A percentile compares a stretch with the other conserved stretches of the same genome.
Evolutionary conservation across 2,329 filamentous ascomycete species (phyloP).

Genomic region (Fusarium sp.): DNA sequence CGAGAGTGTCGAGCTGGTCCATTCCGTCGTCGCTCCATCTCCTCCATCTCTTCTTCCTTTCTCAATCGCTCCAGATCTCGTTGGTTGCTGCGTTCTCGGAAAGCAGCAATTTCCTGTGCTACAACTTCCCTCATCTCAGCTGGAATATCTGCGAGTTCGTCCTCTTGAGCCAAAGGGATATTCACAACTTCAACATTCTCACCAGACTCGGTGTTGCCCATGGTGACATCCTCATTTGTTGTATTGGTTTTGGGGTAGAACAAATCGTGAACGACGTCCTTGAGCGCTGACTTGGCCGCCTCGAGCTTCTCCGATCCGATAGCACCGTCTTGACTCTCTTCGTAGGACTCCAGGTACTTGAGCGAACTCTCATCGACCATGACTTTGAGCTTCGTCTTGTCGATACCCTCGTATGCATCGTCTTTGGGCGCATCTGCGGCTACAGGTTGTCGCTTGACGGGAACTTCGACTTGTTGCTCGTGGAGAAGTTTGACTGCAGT

Average conservation of each 20-base stretch:
- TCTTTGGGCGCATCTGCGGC: constrained; percentile 56
- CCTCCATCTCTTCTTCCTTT: constrained; percentile 92
- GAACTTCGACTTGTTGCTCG: constrained; percentile 84
- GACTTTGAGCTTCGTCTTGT: constrained; percentile 77
- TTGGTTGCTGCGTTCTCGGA: constrained; percentile 89
- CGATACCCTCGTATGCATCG: constrained; percentile 64
- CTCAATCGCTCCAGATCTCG: constrained; percentile 88
- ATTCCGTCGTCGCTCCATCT: constrained; percentile 81
- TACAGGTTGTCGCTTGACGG: constrained; percentile 76
- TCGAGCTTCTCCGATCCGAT: constrained; percentile 75
- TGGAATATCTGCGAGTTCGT: constrained; percentile 94
- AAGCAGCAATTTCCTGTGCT: constrained; percentile 91
- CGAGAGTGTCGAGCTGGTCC: constrained; percentile 70
- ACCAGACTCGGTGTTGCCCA: constrained; percentile 72
- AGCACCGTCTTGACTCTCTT: constrained; percentile 72
- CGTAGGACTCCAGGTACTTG: constrained; percentile 87
- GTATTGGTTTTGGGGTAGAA: constrained; percentile 70
- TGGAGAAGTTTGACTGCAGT: constrained; percentile 86
- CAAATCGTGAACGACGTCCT: constrained; percentile 74
- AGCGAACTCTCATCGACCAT: constrained; percentile 84
- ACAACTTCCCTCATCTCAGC: constrained; percentile 96
- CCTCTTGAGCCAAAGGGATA: constrained; percentile 86
- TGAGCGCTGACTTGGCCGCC: constrained; percentile 73
- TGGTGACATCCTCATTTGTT: constrained; percentile 69
- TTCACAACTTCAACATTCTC: constrained; percentile 86